Evolutionary conservation across 1,284 basidiomycete genomes (phyloP), one percentile per base, ranked within the genome.

Genomic region (Microbotryum intermedium): DNA sequence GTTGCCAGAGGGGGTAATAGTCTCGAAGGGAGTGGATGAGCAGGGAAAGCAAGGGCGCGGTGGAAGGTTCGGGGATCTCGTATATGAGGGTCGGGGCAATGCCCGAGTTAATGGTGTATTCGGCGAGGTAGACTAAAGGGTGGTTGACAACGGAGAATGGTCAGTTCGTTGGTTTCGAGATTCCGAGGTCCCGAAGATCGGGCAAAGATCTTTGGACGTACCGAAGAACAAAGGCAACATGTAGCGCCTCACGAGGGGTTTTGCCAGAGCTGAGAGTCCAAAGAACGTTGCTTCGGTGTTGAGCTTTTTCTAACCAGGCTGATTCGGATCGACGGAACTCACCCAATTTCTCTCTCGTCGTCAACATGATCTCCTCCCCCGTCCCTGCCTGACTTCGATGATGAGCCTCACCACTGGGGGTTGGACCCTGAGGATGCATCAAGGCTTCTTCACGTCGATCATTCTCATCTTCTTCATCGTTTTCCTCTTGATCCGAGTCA

Each of bases 31-130:
- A 85, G 69, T 88, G 84, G 66, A 97, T 90, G 60, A 97, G 79
- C 69, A 80, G 82, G 71, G 84, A 80, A 55, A 90, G 74, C 50
- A 92, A 70, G 70, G 85, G 78, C 72, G 84, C 77, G 45, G 77
- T 71, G 44, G 81, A 76, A 2, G 78, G 72, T 0, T 79, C 76
- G 0, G 94, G 94, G 13, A 95, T 80, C 1, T 90, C 86, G 72
- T 95, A 98, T 18, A 97, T 75, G 13, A 98, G 79, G 0, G 91
- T 97, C 0, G 94, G 93, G 13, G 90, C 83, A 13, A 95, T 83
- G 25, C 91, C 91, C 83, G 90, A 61, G 46, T 68, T 73, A 54
- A 72, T 64, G 13, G 65, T 67, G 51, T 66, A 70, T 53, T 65
- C 55, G 61, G 52, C 42, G 21, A 39, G 48, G 7, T 47, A 26